A percentile compares a stretch with the other conserved stretches of the same genome.
Evolutionary conservation across 176 grass and related monocot species (phyloP).

Genomic region (Raddia guianensis): DNA sequence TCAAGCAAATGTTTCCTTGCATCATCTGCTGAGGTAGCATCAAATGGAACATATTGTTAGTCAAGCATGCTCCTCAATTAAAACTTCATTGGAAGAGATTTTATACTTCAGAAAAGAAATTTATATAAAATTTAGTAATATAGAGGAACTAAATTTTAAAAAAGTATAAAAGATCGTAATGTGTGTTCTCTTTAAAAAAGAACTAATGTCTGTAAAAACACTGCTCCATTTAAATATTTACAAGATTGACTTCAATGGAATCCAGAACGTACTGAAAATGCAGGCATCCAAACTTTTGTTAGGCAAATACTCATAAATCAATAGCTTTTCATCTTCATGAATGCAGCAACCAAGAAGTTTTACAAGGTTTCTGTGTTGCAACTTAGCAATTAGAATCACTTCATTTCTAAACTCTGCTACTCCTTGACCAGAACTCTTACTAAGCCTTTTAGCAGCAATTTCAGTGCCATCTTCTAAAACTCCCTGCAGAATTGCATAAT

Average conservation of each 20-base stretch:
- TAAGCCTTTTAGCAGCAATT: slow-evolving; percentile 43
- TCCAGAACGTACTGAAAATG: slow-evolving; percentile 31
- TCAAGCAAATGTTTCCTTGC: background rate
- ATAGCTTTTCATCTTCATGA: slow-evolving; percentile 39
- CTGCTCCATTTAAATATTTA: no score
- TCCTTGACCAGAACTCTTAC: slow-evolving; percentile 31
- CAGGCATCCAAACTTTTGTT: background rate
- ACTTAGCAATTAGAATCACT: slow-evolving; percentile 33
- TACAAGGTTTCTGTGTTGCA: slow-evolving; percentile 43
- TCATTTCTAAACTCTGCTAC: slow-evolving; percentile 39
- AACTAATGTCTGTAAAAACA: no score
- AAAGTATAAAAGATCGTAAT: no score
- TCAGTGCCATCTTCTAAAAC: background rate
- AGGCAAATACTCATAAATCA: slow-evolving; percentile 38
- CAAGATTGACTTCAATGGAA: no score
- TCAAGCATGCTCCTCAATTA: background rate
- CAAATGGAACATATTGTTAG: background rate
- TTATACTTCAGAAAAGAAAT: no score
- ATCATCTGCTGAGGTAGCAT: background rate
- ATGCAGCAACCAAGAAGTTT: slow-evolving; percentile 38
- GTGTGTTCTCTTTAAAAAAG: no score
- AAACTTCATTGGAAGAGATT: no score
- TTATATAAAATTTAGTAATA: no score
- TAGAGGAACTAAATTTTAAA: no score
- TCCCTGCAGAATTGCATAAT: slow-evolving; percentile 15